phyloP scores from a whole-genome alignment of 257 asterid genomes.

The Solanum appendiculatum region DNA sequence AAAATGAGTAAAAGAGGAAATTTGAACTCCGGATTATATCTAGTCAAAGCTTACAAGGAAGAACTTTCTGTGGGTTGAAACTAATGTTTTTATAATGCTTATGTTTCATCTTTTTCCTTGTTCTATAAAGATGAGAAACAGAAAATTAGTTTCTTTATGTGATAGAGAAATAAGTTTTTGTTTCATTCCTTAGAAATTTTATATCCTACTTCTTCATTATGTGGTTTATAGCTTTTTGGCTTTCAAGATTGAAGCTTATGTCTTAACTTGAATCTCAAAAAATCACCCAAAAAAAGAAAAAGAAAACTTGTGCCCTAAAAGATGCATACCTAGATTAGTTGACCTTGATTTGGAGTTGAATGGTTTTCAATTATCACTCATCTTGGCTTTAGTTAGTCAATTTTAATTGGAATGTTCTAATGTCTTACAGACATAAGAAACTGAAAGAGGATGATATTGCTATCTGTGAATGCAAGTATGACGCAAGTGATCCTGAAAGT shows the following conservation, averaged over 20 bases:
- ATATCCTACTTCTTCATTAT: not conserved
- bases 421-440: conserved; percentile 41
- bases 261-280: not conserved
- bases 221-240: not conserved
- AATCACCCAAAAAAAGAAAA: not conserved
- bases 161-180: not conserved
- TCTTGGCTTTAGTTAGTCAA: not conserved
- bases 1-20: not conserved
- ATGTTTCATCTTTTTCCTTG: not conserved
- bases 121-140: not conserved
- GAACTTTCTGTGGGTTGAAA: not conserved
- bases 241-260: not conserved
- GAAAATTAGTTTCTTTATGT: not conserved
- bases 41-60: not conserved
- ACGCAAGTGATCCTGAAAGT: conserved; percentile 54
- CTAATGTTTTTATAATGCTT: not conserved
- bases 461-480: conserved; percentile 69
- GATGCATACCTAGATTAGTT: not conserved
- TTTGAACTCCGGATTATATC: not conserved
- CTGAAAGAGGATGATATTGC: conserved; percentile 76
- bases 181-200: not conserved
- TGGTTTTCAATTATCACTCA: not conserved
- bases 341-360: not conserved
- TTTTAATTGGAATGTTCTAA: not conserved
- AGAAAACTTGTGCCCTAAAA: not conserved